These are phyloP conservation scores for Wickerhamomyces rabaulensis DNA, from an alignment of 805 yeast genomes.

Conservation along the genomic window DNA sequence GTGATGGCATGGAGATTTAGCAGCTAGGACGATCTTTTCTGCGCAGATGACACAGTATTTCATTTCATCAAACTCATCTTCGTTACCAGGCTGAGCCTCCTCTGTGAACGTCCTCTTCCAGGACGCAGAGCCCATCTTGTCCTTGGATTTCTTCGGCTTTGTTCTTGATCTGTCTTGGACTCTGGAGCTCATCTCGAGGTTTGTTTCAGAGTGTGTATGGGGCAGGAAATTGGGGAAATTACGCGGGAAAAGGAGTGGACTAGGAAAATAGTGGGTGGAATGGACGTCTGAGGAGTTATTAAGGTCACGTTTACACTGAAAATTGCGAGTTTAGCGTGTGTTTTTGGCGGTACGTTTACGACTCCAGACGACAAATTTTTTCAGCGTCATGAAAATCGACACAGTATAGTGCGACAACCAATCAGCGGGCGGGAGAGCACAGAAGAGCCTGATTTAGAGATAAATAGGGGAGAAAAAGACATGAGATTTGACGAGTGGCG, in stretches of 20 bases:
- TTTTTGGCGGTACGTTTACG: too few species aligned
- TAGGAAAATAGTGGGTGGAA: not conserved
- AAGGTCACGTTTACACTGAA: not conserved
- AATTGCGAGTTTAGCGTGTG: too few species aligned
- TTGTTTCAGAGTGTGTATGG: not conserved
- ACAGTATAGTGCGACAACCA: not conserved
- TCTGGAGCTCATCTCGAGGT: conserved; percentile 4
- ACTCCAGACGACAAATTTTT: not conserved
- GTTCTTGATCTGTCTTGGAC: conserved; percentile 1
- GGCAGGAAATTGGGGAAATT: not conserved
- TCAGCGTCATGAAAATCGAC: not conserved
- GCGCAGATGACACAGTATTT: conserved; percentile 82
- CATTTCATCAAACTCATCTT: conserved; percentile 30
- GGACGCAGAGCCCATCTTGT: not conserved
- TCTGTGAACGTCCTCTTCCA: conserved; percentile 19
- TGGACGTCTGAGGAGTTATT: not conserved
- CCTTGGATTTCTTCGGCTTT: not conserved
- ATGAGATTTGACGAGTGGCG: too few species aligned
- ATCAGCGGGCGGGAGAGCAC: not conserved
- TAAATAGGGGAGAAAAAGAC: too few species aligned
- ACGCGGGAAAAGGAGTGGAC: not conserved
- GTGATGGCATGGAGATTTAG: conserved; percentile 81
- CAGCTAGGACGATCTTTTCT: conserved; percentile 54
- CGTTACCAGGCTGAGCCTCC: conserved; percentile 1
- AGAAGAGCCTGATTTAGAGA: not conserved